Conservation (phyloP, 1,284 basidiomycete species). For the Moniliella sp. region DNA sequence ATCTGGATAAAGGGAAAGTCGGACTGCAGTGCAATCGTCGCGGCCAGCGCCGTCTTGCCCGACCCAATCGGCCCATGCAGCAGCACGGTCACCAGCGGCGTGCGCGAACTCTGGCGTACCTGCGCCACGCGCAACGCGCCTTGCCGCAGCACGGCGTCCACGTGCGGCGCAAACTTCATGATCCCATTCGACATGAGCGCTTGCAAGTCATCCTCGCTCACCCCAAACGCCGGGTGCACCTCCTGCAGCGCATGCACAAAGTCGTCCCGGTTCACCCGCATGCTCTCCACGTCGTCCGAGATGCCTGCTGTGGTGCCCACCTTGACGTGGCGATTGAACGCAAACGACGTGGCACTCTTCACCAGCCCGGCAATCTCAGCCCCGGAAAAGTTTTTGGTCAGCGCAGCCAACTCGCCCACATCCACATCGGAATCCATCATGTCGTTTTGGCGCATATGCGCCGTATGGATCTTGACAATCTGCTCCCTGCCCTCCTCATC, state of each 20-base stretch:
- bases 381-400: constrained; percentile 92
- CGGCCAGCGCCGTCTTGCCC: constrained; percentile 86
- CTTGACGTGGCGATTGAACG: constrained; percentile 91
- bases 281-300: constrained; percentile 75
- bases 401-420: constrained; percentile 54
- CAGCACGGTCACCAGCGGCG: constrained; percentile 73
- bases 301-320: constrained; percentile 90
- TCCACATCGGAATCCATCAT: constrained; percentile 78
- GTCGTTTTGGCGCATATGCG: constrained; percentile 81
- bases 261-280: constrained; percentile 67
- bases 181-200: constrained; percentile 91
- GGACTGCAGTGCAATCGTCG: constrained; percentile 76
- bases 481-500: constrained; percentile 79
- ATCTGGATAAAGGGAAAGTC: constrained; percentile 95
- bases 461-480: constrained; percentile 83
- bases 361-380: constrained; percentile 87
- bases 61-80: constrained; percentile 68
- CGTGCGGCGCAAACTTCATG: constrained; percentile 56
- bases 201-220: constrained; percentile 82
- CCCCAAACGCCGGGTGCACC: constrained; percentile 89
- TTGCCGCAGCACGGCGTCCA: constrained; percentile 61
- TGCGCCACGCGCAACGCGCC: constrained; percentile 87
- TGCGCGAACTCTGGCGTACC: constrained; percentile 67
- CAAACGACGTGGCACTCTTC: constrained; percentile 92
- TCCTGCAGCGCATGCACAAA: constrained; percentile 82